phyloP scores from a whole-genome alignment of 2,329 filamentous ascomycete species.

The Apiospora rasikravindrae region DNA sequence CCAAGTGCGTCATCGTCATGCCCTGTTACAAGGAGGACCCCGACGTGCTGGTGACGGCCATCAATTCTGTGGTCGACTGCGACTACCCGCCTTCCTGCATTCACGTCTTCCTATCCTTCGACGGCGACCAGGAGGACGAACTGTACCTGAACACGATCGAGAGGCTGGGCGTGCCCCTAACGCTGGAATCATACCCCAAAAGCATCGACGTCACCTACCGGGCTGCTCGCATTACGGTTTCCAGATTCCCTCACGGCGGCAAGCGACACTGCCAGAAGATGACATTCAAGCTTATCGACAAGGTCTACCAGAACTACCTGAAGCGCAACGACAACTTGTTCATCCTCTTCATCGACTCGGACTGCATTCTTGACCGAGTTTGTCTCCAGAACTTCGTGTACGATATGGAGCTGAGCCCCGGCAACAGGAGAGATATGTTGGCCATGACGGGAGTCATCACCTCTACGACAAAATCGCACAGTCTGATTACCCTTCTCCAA shows the following conservation, averaged over 20 bases:
- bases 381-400: constrained; percentile 98
- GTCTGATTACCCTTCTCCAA: constrained; percentile 88
- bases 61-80: constrained; percentile 91
- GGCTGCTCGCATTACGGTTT: constrained; percentile 84
- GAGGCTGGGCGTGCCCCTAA: constrained; percentile 80
- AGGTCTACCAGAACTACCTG: constrained; percentile 86
- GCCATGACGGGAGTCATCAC: constrained; percentile 99
- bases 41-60: constrained; percentile 79
- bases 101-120: constrained; percentile 94
- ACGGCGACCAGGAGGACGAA: constrained; percentile 87
- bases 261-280: constrained; percentile 93
- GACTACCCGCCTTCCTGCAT: constrained; percentile 93
- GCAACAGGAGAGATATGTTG: constrained; percentile 89
- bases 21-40: constrained; percentile 94
- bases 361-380: constrained; percentile 89
- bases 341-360: constrained; percentile 95
- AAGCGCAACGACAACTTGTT: constrained; percentile 90
- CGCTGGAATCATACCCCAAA: constrained; percentile 78
- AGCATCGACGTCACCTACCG: constrained; percentile 91
- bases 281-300: constrained; percentile 92
- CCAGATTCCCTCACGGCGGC: constrained; percentile 89
- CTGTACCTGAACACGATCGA: constrained; percentile 86
- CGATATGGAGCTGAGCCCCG: constrained; percentile 96
- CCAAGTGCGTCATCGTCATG: constrained; percentile 96
- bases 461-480: constrained; percentile 86